Percentiles rank a stretch among this genome's conserved stretches.
Conservation (phyloP, 129 eudicot genomes). For the Centella asiatica region DNA sequence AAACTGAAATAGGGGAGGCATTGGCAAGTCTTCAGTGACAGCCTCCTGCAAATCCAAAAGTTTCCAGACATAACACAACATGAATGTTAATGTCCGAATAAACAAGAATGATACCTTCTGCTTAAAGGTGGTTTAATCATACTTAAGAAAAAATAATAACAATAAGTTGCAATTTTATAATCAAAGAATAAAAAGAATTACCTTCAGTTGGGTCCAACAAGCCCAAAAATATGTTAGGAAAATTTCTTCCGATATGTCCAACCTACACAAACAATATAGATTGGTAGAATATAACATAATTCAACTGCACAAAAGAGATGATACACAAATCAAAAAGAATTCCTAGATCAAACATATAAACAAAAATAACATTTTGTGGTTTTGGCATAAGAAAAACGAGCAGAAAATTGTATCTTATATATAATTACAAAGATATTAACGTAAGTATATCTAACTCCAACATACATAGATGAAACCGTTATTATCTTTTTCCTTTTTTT, state of each 20-base stretch:
- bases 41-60: constrained; percentile 44
- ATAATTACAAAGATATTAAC: too few relatives aligned
- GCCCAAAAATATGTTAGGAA: constrained; percentile 74
- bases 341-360: too few relatives aligned
- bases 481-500: too few relatives aligned
- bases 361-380: too few relatives aligned
- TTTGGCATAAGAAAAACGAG: too few relatives aligned
- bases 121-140: too few relatives aligned
- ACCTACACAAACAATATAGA: constrained; percentile 31
- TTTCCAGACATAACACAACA: too few relatives aligned
- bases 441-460: too few relatives aligned
- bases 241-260: constrained; percentile 64
- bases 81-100: too few relatives aligned
- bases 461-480: too few relatives aligned
- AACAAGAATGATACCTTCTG: background rate
- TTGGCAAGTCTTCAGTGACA: constrained; percentile 67
- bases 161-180: background rate
- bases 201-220: constrained; percentile 77
- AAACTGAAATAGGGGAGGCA: constrained; percentile 95
- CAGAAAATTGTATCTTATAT: too few relatives aligned
- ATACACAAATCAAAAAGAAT: background rate
- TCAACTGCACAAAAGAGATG: background rate
- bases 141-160: too few relatives aligned
- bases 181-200: constrained; percentile 13
- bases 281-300: constrained; percentile 7